phyloP scores from a whole-genome alignment of 208 protist species.

The Acanthamoeba healyi region DNA sequence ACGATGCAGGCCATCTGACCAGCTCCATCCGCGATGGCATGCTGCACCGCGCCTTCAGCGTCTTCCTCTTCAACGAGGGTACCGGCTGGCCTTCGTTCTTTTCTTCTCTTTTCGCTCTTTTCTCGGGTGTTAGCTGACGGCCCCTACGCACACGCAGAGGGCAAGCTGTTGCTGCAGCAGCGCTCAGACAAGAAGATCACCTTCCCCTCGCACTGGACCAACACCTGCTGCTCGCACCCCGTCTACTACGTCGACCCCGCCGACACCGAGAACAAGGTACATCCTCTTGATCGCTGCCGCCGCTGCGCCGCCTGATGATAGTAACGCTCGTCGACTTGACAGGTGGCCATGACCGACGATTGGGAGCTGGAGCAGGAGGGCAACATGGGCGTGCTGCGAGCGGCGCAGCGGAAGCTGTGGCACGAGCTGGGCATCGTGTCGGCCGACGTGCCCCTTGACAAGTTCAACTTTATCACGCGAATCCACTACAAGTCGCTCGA shows the following conservation, averaged over 20 bases:
- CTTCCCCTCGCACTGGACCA: slow-evolving; percentile 92
- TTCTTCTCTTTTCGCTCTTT: background rate
- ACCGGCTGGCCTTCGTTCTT: background rate
- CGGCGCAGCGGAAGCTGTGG: slow-evolving; percentile 90
- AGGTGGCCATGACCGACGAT: slow-evolving; percentile 35
- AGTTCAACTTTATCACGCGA: slow-evolving; percentile 88
- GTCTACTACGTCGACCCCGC: slow-evolving; percentile 80
- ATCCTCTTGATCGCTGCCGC: too few relatives aligned
- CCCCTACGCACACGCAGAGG: slow-evolving; percentile 78
- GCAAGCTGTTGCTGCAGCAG: slow-evolving; percentile 91
- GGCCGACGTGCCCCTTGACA: slow-evolving; percentile 78
- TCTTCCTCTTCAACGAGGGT: slow-evolving; percentile 67
- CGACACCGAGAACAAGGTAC: slow-evolving; percentile 74
- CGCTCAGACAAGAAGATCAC: slow-evolving; percentile 91
- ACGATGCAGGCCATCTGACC: slow-evolving; percentile 83
- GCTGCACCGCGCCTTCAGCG: slow-evolving; percentile 88
- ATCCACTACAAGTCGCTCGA: slow-evolving; percentile 90
- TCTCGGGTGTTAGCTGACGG: background rate
- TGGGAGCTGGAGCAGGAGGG: slow-evolving; percentile 66
- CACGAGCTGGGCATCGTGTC: slow-evolving; percentile 92
- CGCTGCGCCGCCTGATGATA: too few relatives aligned
- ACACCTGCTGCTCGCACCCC: slow-evolving; percentile 93
- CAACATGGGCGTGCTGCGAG: slow-evolving; percentile 84
- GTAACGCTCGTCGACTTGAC: too few relatives aligned
- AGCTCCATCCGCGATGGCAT: slow-evolving; percentile 87